Conservation (phyloP, 1,139 yeast genomes). For the Yamadazyma epiphylla region DNA sequence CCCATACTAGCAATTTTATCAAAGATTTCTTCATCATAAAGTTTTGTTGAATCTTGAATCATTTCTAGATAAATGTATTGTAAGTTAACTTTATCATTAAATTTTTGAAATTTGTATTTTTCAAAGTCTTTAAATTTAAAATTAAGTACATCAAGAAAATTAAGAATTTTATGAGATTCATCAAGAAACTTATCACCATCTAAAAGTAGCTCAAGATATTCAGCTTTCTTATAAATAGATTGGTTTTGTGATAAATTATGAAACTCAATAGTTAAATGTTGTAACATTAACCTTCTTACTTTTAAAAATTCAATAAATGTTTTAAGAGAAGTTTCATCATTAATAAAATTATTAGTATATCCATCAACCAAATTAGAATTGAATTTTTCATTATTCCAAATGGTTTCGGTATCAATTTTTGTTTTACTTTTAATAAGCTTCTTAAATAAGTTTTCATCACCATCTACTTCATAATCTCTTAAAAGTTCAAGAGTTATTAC, state of each 20-base stretch:
- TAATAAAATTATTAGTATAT: constrained; percentile 21
- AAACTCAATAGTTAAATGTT: constrained; percentile 68
- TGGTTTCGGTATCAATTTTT: constrained; percentile 40
- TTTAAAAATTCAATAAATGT: constrained; percentile 60
- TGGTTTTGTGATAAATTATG: constrained; percentile 53
- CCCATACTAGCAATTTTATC: constrained; percentile 5
- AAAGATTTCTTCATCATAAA: constrained; percentile 5
- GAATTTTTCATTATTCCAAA: constrained; percentile 53
- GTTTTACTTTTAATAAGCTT: constrained; percentile 53
- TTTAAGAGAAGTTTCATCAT: constrained; percentile 35
- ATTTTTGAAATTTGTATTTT: constrained; percentile 32
- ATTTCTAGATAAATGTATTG: constrained; percentile 24
- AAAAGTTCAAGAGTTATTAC: constrained; percentile 48
- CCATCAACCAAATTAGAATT: constrained; percentile 29
- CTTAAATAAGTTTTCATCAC: constrained; percentile 43
- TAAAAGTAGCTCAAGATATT: constrained; percentile 52
- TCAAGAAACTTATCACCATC: constrained; percentile 42
- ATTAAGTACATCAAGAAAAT: constrained; percentile 67
- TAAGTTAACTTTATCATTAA: constrained; percentile 29
- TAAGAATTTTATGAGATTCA: constrained; percentile 61
- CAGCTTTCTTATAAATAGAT: constrained; percentile 51
- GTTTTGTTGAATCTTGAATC: constrained; percentile 11
- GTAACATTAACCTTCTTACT: constrained; percentile 60
- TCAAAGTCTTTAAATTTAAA: constrained; percentile 44
- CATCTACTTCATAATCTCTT: constrained; percentile 25